phyloP scores from a whole-genome alignment of 805 yeast genomes.

The Myxozyma udenii region DNA sequence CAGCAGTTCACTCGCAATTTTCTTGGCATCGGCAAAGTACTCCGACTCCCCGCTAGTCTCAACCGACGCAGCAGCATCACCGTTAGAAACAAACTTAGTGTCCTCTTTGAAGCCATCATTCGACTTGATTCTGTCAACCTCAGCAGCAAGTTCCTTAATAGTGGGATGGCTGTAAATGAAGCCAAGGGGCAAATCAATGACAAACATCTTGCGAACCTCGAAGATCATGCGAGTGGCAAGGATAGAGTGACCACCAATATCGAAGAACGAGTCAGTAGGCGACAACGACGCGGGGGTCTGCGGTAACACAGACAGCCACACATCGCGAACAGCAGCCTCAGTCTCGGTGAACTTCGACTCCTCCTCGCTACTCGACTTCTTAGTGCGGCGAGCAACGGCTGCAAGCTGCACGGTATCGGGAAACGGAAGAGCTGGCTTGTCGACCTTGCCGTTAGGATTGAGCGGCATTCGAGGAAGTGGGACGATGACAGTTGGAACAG shows the following conservation, averaged over 20 bases:
- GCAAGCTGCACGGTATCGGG: slow-evolving; percentile 86
- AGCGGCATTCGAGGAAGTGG: slow-evolving; percentile 83
- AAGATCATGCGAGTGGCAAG: slow-evolving; percentile 96
- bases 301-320: slow-evolving; percentile 86
- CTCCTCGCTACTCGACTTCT: slow-evolving; percentile 32
- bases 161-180: slow-evolving; percentile 89
- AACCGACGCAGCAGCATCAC: neutral
- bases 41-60: slow-evolving; percentile 37
- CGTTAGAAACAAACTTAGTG: neutral
- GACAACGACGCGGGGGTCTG: slow-evolving; percentile 73
- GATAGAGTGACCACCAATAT: slow-evolving; percentile 96
- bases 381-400: slow-evolving; percentile 59
- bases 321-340: slow-evolving; percentile 67
- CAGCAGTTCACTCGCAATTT: slow-evolving; percentile 42
- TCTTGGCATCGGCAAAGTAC: slow-evolving; percentile 74
- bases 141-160: slow-evolving; percentile 69
- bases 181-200: slow-evolving; percentile 83
- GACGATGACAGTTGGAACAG: slow-evolving; percentile 87
- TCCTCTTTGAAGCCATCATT: slow-evolving; percentile 42
- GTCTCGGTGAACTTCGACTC: slow-evolving; percentile 58
- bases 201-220: slow-evolving; percentile 72
- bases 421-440: slow-evolving; percentile 93
- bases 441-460: slow-evolving; percentile 98
- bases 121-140: slow-evolving; percentile 56
- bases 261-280: slow-evolving; percentile 87